These are phyloP conservation scores for Leptomonas pyrrhocoris DNA, from an alignment of 208 protist genomes.

Conservation along the genomic window DNA sequence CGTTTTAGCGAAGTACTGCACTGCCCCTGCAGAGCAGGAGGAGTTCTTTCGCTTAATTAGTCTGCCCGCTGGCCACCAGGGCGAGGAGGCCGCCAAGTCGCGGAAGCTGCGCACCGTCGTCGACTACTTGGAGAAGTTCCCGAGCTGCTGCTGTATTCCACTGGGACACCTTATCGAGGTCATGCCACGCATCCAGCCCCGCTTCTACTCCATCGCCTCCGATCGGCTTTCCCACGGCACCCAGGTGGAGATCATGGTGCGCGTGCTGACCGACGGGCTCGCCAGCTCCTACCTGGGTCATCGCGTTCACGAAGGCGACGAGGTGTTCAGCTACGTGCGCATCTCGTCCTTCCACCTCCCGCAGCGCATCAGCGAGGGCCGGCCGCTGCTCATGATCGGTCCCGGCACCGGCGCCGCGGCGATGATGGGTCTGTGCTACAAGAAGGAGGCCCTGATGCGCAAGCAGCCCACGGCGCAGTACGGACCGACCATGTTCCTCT, in stretches of 20 bases:
- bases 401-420: conserved; percentile 92
- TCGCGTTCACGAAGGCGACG: conserved; percentile 33
- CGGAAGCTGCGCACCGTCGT: conserved; percentile 53
- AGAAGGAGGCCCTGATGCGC: conserved; percentile 65
- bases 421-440: conserved; percentile 80
- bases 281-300: conserved; percentile 79
- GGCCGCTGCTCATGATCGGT: conserved; percentile 91
- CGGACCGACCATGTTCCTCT: conserved; percentile 69
- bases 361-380: conserved; percentile 34
- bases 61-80: conserved; percentile 9
- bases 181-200: conserved; percentile 90
- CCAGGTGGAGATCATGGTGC: conserved; percentile 79
- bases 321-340: conserved; percentile 85
- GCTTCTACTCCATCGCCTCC: conserved; percentile 97
- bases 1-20: conserved; percentile 71
- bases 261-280: conserved; percentile 82
- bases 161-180: conserved; percentile 84
- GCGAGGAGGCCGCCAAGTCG: not conserved
- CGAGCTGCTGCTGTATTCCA: conserved; percentile 62
- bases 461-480: conserved; percentile 30
- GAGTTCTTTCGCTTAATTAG: conserved; percentile 53
- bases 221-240: conserved; percentile 73
- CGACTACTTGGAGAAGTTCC: conserved; percentile 79
- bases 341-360: conserved; percentile 89
- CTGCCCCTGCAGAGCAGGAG: conserved; percentile 50